Percentiles rank a stretch among this genome's conserved stretches.
Evolutionary conservation across 2,329 filamentous ascomycete species (phyloP).

Genomic region (Alternaria triticina): DNA sequence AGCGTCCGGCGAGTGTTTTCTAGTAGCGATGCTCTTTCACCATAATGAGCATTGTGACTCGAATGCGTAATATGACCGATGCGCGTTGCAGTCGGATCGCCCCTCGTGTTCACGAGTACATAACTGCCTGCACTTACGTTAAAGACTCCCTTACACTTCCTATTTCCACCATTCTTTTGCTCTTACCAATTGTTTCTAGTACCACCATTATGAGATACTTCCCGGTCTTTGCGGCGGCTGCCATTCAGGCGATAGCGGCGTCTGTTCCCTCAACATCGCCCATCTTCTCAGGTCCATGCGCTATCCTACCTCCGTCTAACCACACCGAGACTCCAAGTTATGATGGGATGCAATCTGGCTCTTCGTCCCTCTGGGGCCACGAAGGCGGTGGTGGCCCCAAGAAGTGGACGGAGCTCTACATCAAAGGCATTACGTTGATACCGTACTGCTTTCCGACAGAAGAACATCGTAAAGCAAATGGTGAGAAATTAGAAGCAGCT

Average conservation of each 20-base stretch:
- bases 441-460: not conserved
- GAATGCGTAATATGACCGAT: not conserved
- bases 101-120: not conserved
- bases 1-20: not conserved
- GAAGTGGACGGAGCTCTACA: not conserved
- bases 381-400: not conserved
- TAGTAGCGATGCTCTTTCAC: not conserved
- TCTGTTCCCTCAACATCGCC: not conserved
- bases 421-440: not conserved
- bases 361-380: not conserved
- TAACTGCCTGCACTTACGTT: not conserved
- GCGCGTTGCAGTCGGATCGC: not conserved
- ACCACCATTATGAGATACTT: not conserved
- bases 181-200: not conserved
- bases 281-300: not conserved
- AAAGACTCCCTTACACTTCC: not conserved
- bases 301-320: not conserved
- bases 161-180: not conserved
- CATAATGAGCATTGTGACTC: not conserved
- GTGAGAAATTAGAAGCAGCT: not conserved
- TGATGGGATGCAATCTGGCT: not conserved
- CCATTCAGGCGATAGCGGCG: not conserved
- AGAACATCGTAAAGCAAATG: not conserved
- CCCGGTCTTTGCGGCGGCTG: not conserved
- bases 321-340: not conserved